Evolutionary conservation across 768 basidiomycete species (phyloP), one percentile per base, ranked within the genome.

Genomic region (Kwoniella pini): DNA sequence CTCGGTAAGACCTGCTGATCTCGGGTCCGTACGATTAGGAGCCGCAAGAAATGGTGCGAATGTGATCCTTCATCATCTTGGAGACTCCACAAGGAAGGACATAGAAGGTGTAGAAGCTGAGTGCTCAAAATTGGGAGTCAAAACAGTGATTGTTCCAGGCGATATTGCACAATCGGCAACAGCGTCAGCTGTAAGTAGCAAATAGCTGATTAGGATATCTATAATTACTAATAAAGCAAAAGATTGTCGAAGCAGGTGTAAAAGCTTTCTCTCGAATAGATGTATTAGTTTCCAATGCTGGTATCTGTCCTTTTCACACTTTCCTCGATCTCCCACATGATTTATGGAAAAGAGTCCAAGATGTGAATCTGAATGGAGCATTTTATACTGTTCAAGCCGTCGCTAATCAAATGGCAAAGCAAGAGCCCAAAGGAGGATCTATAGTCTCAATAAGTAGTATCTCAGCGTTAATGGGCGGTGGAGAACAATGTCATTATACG

Each of bases 371-470:
- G 24, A 87, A 89, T 70, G 88, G 88, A 1, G 84, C 87, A 0
- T 89, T 89, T 80, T 89, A 85, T 72, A 80, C 63, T 54, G 58
- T 52, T 21, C 65, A 63, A 85, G 87, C 87, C 15, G 85, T 86
- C 2, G 87, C 87, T 9, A 87, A 85, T 62, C 86, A 87, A 71
- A 90, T 90, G 88, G 84, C 84, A 63, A 78, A 66, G 15, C 88
- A 89, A 68, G 79, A 74, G 6, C 85, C 85, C 71, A 38, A 45
- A 15, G 56, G 42, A 1, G 88, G 88, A 3, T 84, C 85, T 3
- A 88, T 90, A 70, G 85, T 90, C 38, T 87, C 84, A 21, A 84
- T 89, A 26, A 87, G 87, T 11, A 87, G 86, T n/a, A 89, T 89
- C 60, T 88, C 87, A 26, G 89, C 88, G 0, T 81, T 89, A 17